These are phyloP conservation scores for Clarireedia homoeocarpa DNA, from an alignment of 2,329 filamentous ascomycete genomes.

Conservation along the genomic window DNA sequence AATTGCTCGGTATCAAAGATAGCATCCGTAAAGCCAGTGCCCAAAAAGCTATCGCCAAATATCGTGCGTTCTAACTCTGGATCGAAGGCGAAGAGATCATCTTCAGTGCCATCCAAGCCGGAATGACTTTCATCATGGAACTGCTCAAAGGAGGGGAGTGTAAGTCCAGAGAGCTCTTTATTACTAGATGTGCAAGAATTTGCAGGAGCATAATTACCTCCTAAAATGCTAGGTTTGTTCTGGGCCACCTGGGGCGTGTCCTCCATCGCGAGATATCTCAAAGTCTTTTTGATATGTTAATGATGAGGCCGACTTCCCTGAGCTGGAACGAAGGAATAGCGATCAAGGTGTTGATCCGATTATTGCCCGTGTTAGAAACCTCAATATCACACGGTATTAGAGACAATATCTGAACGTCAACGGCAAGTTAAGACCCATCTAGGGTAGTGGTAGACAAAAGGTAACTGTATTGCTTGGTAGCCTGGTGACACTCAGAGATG, in stretches of 20 bases:
- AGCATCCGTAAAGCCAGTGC: neutral
- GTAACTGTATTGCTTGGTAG: neutral
- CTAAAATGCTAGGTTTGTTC: neutral
- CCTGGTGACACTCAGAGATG: neutral
- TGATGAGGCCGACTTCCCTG: neutral
- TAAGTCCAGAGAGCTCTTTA: conserved; percentile 8
- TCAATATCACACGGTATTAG: no score
- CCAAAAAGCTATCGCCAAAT: neutral
- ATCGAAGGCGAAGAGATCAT: neutral
- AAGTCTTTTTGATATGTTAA: conserved; percentile 1
- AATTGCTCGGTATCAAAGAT: neutral
- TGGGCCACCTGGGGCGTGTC: neutral
- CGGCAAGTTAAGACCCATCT: neutral
- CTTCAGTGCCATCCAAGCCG: neutral
- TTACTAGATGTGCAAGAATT: conserved; percentile 1
- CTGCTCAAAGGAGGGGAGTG: conserved; percentile 10
- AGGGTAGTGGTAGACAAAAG: neutral
- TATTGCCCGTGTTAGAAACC: no score
- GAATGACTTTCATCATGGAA: neutral
- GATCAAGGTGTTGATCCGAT: neutral
- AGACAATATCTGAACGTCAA: neutral
- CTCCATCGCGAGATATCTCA: conserved; percentile 8
- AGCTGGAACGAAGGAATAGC: neutral
- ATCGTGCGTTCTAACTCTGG: neutral
- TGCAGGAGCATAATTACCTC: conserved; percentile 11